These are phyloP conservation scores for Agrocybe pediades DNA, from an alignment of 768 basidiomycete genomes.

Conservation along the genomic window DNA sequence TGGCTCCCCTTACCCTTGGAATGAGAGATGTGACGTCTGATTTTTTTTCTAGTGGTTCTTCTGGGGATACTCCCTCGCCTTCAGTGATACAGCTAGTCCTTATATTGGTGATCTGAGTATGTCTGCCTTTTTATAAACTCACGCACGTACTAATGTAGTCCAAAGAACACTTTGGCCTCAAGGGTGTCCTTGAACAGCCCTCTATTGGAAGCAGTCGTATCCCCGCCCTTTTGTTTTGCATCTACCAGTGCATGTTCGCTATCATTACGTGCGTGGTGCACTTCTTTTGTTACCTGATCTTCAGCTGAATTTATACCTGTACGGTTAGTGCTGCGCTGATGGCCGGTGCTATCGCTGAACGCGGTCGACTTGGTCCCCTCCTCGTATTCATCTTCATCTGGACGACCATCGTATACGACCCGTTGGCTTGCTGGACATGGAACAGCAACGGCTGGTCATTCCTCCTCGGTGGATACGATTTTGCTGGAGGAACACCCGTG, in stretches of 20 bases:
- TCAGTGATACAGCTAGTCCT: conserved; percentile 70
- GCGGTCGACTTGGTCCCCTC: conserved; percentile 80
- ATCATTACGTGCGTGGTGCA: conserved; percentile 69
- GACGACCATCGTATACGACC: conserved; percentile 89
- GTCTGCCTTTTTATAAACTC: conserved; percentile 24
- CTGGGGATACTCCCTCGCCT: conserved; percentile 94
- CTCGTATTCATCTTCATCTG: conserved; percentile 91
- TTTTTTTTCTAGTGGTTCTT: conserved; percentile 80
- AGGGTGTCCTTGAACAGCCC: conserved; percentile 71
- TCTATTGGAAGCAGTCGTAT: conserved; percentile 73
- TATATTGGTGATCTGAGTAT: conserved; percentile 87
- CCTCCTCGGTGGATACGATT: conserved; percentile 82
- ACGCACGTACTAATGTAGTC: background rate
- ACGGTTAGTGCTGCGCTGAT: conserved; percentile 87
- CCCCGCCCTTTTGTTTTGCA: conserved; percentile 74
- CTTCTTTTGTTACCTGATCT: too few species aligned
- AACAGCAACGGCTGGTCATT: conserved; percentile 77
- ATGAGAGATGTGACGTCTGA: background rate
- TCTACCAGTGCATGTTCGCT: conserved; percentile 92
- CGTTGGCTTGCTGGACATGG: conserved; percentile 98
- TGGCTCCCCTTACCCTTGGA: conserved; percentile 5
- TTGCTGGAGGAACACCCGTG: conserved; percentile 95
- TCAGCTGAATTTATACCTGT: too few species aligned
- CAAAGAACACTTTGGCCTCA: conserved; percentile 81
- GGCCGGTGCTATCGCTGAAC: conserved; percentile 91